Base-by-base conservation (phyloP, 805 yeast genomes). In the Suhomyces emberorum region DNA sequence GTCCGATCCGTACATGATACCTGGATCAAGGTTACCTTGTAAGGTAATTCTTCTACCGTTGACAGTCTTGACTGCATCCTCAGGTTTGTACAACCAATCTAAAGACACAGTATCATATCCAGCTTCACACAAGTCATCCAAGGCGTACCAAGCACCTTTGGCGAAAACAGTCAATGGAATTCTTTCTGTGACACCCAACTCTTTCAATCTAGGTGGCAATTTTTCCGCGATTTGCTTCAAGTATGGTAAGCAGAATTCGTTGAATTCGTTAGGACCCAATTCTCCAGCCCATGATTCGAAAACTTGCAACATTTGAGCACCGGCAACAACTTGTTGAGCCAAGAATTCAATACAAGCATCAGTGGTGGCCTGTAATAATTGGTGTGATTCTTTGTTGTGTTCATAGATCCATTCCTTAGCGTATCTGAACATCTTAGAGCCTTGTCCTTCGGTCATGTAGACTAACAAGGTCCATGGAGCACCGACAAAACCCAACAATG, bases 201-300 rank as follows among this genome's bases (percentile, higher is more conserved):
- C 91, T 35, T 61, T 52, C 51, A 93, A 72, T 52, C 93, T 78
- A 8, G 52, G 40, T 15, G 91, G 95, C 30, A 91, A 73, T 47
- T 74, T 74, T 14, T 69, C 63, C 18, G 86, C 76, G 39, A 91
- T 89, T 55, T 86, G 86, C 46, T 72, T 75, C 52, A 93, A 69
- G 57, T 87, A 93, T 3, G 98, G 98, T 52, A 91, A 74, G 3
- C 95, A 82, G 61, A 88, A 93, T 59, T 85, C 89, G 44, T 74
- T 73, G 63, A 91, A 93, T 54, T 93, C 98, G 35, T 68, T 68
- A 9, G 96, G 95, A 1, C 95, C 93, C 39, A 93, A 72, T 64
- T 93, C 98, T 34, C 98, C 96, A 39, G 96, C 98, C 95, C 96
- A 89, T 24, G 95, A 84, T 57, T 93, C 98, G 56, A 93, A 93